A percentile compares a stretch with the other conserved stretches of the same genome.
Evolutionary conservation across 768 basidiomycete genomes (phyloP).

Genomic region (Kwoniella sp.): DNA sequence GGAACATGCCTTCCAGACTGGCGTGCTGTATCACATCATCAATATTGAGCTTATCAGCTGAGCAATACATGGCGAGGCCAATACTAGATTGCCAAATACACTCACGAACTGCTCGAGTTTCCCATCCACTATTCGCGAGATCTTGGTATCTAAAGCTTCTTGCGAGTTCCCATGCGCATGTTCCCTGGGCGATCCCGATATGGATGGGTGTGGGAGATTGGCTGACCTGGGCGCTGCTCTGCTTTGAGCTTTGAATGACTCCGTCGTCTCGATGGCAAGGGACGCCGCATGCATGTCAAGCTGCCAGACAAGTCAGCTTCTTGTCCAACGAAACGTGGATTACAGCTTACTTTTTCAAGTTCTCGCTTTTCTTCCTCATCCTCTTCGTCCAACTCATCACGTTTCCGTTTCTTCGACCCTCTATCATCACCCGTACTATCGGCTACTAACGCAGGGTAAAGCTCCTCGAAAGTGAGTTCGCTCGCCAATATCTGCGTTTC

Average conservation of each 20-base stretch:
- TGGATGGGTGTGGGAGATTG: no score
- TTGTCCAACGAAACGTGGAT: no score
- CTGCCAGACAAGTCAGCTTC: not conserved
- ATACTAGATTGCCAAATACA: no score
- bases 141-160: no score
- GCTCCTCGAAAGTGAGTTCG: not conserved
- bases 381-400: slow-evolving; percentile 2
- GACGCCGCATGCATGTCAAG: not conserved
- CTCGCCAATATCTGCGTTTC: not conserved
- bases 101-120: no score
- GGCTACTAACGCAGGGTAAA: not conserved
- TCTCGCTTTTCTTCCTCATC: not conserved
- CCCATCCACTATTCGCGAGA: no score
- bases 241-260: not conserved
- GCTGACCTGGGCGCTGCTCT: not conserved
- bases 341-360: not conserved
- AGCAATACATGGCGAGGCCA: no score
- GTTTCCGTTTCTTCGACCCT: not conserved
- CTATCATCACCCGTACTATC: not conserved
- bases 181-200: no score
- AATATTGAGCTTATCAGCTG: no score
- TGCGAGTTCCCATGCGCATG: no score
- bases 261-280: not conserved
- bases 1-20: no score
- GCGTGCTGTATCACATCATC: no score